Conservation (phyloP, 495 filamentous ascomycete species). For the Melanomma pulvis-pyrius region DNA sequence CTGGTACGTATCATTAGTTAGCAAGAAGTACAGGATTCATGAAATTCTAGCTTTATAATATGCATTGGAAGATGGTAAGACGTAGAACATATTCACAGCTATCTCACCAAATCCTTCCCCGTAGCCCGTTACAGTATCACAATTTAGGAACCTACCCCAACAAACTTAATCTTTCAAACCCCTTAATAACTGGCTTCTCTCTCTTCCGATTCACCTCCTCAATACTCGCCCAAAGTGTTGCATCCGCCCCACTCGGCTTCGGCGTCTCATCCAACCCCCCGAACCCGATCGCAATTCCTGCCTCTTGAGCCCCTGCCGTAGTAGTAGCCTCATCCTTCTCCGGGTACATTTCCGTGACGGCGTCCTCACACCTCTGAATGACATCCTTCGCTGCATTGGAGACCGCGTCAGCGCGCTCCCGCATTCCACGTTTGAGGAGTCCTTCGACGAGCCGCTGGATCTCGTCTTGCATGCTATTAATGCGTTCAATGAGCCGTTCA, state of each 20-base stretch:
- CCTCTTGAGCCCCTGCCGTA: conserved; percentile 25
- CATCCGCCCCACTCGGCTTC: conserved; percentile 43
- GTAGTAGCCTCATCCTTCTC: conserved; percentile 23
- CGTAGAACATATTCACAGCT: too few relatives aligned
- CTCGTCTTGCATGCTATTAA: conserved; percentile 71
- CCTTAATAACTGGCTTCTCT: conserved; percentile 43
- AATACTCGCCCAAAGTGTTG: conserved; percentile 45
- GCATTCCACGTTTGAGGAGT: conserved; percentile 77
- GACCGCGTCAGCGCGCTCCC: conserved; percentile 78
- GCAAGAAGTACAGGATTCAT: too few relatives aligned
- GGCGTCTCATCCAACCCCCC: conserved; percentile 32
- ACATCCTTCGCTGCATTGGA: conserved; percentile 73
- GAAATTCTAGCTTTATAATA: too few relatives aligned
- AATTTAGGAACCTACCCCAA: not conserved
- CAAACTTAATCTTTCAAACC: conserved; percentile 40
- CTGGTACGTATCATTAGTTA: too few relatives aligned
- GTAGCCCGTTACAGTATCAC: not conserved
- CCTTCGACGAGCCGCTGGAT: conserved; percentile 71
- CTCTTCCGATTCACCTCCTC: conserved; percentile 33
- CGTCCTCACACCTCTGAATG: conserved; percentile 63
- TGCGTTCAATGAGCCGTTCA: conserved; percentile 77
- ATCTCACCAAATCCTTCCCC: too few relatives aligned
- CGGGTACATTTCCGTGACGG: conserved; percentile 70
- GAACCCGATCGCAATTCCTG: conserved; percentile 39
- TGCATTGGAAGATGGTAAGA: too few relatives aligned